Evolutionary conservation across 192 early-diverging fungal genomes (phyloP), one percentile per base, ranked within the genome.

Genomic region (Coemansia sp.): DNA sequence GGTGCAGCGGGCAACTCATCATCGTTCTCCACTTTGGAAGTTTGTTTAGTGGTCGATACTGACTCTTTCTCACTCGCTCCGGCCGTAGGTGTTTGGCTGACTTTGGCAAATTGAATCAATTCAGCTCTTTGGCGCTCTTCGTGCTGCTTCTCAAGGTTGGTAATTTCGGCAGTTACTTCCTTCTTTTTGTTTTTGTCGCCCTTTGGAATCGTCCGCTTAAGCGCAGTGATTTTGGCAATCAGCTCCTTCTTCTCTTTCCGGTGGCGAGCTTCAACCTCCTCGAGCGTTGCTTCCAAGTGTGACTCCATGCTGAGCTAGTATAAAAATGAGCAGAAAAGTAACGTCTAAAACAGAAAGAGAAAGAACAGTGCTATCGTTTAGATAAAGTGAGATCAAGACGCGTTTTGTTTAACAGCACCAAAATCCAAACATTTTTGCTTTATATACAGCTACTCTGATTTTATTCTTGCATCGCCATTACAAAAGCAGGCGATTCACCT

Each of bases 101-200:
- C 14, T 11, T 45, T 48, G 39, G 19, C 19, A 53, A 83, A 68
- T 38, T 70, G 62, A n/a, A 61, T 73, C 12, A 88, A 59, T 53
- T 92, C 91, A 5, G 75, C 60, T 10, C 75, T 86, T 14, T 95
- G 93, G 43, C 85, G 77, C 49, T 82, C 70, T 17, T 70, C 75
- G 49, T 90, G 76, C 53, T 85, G 82, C 12, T 56, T 61, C 69
- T 95, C 93, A 59, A 96, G 64, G 4, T 66, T 69, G 5, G 86
- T 87, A 45, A 92, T 88, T 32, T 92, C 84, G 5, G 77, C 77
- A 1, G 76, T 54, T 6, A 94, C 88, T 65, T 96, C 90, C 82
- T 96, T 97, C 50, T 82, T 82, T 70, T 93, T 95, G 75, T 88
- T 85, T 83, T 97, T 97, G 82, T 93, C 87, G 47, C 87, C 89